phyloP scores from a whole-genome alignment of 306 rosid species.

The Fragaria vesca region DNA sequence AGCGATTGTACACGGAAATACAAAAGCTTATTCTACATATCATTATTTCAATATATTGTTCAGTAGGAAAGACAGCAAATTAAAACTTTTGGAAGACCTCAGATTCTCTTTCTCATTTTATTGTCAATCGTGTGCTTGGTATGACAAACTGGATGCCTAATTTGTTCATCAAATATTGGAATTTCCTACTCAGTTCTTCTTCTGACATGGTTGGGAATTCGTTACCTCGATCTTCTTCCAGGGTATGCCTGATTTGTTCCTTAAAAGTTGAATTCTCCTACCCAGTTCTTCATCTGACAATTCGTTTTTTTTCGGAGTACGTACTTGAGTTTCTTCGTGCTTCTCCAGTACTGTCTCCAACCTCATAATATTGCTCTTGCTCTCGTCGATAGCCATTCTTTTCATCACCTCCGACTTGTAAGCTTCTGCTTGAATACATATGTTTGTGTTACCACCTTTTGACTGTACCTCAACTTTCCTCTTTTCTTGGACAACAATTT shows the following conservation, averaged over 20 bases:
- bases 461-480: slow-evolving; percentile 3
- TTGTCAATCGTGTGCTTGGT: not conserved
- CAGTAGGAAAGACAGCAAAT: no score
- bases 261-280: no score
- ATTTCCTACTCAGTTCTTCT: no score
- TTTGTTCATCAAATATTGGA: no score
- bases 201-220: slow-evolving; percentile 27
- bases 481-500: slow-evolving; percentile 25
- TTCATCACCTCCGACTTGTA: slow-evolving; percentile 38
- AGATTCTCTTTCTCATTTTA: not conserved
- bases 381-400: slow-evolving; percentile 41
- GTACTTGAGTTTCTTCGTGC: not conserved
- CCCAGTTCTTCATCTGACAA: not conserved
- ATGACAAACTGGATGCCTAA: not conserved
- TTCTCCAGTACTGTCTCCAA: slow-evolving; percentile 30
- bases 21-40: not conserved
- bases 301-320: slow-evolving; percentile 36
- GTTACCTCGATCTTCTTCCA: no score
- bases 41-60: not conserved
- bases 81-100: not conserved
- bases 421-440: slow-evolving; percentile 19
- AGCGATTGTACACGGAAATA: not conserved
- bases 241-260: not conserved
- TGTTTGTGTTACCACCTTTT: slow-evolving; percentile 13
- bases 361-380: slow-evolving; percentile 29